Evolutionary conservation across 805 yeast species (phyloP).

Genomic region (Kazachstania martiniae): DNA sequence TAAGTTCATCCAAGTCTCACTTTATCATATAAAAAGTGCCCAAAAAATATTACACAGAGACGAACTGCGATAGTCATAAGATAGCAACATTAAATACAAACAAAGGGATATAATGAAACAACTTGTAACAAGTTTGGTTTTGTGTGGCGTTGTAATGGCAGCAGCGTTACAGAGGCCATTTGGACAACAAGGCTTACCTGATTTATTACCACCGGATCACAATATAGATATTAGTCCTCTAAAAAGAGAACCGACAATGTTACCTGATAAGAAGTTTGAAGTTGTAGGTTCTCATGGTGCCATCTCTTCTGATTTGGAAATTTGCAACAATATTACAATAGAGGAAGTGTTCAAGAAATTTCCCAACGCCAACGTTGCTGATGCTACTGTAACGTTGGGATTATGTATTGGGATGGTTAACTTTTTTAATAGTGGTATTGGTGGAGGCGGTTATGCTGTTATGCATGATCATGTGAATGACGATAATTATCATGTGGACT

Average conservation of each 20-base stretch:
- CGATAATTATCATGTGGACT: slow-evolving; percentile 56
- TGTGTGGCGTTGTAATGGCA: too few relatives aligned
- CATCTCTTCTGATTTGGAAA: slow-evolving; percentile 30
- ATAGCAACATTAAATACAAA: too few relatives aligned
- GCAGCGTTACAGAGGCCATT: too few relatives aligned
- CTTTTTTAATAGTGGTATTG: slow-evolving; percentile 79
- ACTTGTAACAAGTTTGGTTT: too few relatives aligned
- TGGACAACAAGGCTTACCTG: too few relatives aligned
- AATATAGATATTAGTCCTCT: slow-evolving; percentile 33
- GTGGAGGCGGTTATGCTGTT: slow-evolving; percentile 81
- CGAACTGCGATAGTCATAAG: too few relatives aligned
- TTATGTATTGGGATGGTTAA: slow-evolving; percentile 79
- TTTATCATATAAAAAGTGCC: too few relatives aligned
- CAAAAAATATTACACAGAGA: too few relatives aligned
- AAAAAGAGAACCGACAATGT: slow-evolving; percentile 28
- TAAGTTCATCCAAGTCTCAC: too few relatives aligned
- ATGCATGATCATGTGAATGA: slow-evolving; percentile 21
- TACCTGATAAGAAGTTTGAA: slow-evolving; percentile 22
- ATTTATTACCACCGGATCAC: slow-evolving; percentile 6
- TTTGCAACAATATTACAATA: slow-evolving; percentile 23
- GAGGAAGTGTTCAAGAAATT: slow-evolving; percentile 18
- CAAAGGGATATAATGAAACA: too few relatives aligned
- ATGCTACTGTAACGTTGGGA: slow-evolving; percentile 82
- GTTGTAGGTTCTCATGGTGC: slow-evolving; percentile 24
- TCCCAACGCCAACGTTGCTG: slow-evolving; percentile 72